These are phyloP conservation scores for Colletotrichum shisoi DNA, from an alignment of 2,329 filamentous ascomycete species.

Conservation along the genomic window DNA sequence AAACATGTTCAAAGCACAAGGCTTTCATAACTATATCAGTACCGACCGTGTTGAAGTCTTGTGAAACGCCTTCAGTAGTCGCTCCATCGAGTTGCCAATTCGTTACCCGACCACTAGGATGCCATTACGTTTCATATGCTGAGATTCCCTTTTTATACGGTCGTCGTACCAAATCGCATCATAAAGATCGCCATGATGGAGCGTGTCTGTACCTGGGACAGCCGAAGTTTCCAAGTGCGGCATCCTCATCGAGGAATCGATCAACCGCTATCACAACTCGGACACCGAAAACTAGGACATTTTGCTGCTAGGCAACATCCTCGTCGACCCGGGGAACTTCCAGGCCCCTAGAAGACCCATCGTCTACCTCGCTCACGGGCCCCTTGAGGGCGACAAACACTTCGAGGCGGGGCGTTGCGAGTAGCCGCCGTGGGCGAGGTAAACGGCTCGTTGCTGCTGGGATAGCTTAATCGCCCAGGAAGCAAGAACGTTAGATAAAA, in stretches of 20 bases:
- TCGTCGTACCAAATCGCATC: slow-evolving; percentile 69
- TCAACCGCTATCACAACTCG: slow-evolving; percentile 63
- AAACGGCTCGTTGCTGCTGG: slow-evolving; percentile 60
- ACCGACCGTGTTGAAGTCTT: not conserved
- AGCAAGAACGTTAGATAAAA: slow-evolving; percentile 65
- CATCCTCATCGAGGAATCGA: slow-evolving; percentile 48
- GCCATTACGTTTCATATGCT: slow-evolving; percentile 51
- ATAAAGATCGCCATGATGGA: slow-evolving; percentile 74
- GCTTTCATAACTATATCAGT: not conserved
- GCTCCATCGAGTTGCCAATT: not conserved
- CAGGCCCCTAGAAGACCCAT: slow-evolving; percentile 66
- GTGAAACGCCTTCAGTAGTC: not conserved
- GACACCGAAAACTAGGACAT: slow-evolving; percentile 57
- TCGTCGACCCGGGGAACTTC: slow-evolving; percentile 67
- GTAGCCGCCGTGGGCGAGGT: slow-evolving; percentile 55
- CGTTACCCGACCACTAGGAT: not conserved
- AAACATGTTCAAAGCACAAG: not conserved
- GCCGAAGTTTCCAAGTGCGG: slow-evolving; percentile 58
- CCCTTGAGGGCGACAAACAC: slow-evolving; percentile 63
- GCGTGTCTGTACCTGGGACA: slow-evolving; percentile 66
- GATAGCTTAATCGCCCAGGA: slow-evolving; percentile 69
- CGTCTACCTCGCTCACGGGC: slow-evolving; percentile 59
- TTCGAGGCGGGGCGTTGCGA: slow-evolving; percentile 66
- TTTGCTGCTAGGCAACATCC: slow-evolving; percentile 69
- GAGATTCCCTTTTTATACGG: slow-evolving; percentile 59